Evolutionary conservation across 768 basidiomycete genomes (phyloP).

Genomic region (Dacryopinax spathularia): DNA sequence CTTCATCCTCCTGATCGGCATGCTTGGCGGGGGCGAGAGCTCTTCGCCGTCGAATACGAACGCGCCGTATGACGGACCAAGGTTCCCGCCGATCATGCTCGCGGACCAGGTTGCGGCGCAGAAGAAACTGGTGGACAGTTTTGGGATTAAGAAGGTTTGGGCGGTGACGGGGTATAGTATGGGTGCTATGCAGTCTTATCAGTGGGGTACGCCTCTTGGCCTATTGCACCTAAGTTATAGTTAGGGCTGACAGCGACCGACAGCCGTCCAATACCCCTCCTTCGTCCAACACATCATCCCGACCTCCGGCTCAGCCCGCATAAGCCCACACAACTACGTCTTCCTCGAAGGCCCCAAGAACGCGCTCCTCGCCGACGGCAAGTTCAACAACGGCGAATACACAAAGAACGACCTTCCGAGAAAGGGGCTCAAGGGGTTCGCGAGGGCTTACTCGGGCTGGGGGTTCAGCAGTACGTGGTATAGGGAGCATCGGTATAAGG

Average conservation of each 20-base stretch:
- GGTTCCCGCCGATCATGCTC: neutral
- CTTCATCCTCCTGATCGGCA: conserved; percentile 2
- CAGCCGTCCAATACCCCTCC: conserved; percentile 1
- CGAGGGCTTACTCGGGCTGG: conserved; percentile 3
- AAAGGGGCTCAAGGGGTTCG: neutral
- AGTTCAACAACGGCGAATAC: conserved; percentile 6
- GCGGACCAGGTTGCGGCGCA: neutral
- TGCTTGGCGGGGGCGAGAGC: conserved; percentile 1
- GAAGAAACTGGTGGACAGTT: neutral
- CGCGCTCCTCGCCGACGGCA: conserved; percentile 1
- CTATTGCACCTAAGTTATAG: neutral
- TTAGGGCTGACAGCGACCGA: neutral
- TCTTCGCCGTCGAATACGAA: conserved; percentile 2
- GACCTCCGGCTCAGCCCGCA: neutral
- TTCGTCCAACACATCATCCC: conserved; percentile 4
- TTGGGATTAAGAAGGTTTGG: neutral
- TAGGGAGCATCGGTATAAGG: neutral
- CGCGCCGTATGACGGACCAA: neutral
- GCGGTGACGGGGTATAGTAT: conserved; percentile 3
- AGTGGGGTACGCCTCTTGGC: neutral
- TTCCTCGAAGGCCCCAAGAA: conserved; percentile 6
- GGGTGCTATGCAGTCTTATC: conserved; percentile 6
- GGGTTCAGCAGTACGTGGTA: conserved; percentile 5
- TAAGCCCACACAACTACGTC: conserved; percentile 1
- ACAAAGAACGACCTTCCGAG: neutral